These are phyloP conservation scores for Dendrostoma leiphaemia DNA, from an alignment of 2,329 filamentous ascomycete genomes.

Conservation along the genomic window DNA sequence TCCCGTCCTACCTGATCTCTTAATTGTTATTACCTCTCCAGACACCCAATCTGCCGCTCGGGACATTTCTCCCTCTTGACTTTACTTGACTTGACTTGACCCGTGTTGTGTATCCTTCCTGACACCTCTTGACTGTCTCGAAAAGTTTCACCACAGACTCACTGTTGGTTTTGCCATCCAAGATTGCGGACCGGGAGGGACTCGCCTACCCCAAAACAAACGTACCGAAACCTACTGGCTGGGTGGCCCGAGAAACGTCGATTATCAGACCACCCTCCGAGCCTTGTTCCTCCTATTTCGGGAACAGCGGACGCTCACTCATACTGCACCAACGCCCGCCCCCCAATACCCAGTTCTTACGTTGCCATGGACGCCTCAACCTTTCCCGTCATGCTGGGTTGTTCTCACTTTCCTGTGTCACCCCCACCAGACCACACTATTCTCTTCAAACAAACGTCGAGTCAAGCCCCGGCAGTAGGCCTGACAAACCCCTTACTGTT, in stretches of 20 bases:
- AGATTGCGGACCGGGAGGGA: not conserved
- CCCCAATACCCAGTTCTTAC: not conserved
- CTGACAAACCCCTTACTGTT: constrained; percentile 19
- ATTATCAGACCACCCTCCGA: constrained; percentile 18
- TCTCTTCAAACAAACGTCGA: constrained; percentile 25
- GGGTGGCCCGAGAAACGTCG: constrained; percentile 18
- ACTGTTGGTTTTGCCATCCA: not conserved
- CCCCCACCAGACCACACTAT: constrained; percentile 37
- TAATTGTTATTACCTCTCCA: not conserved
- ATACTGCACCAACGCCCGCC: not conserved
- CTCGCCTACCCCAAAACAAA: not conserved
- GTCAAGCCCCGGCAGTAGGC: constrained; percentile 4
- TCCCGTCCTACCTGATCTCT: not conserved
- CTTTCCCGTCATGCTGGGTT: constrained; percentile 15
- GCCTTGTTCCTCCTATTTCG: constrained; percentile 12
- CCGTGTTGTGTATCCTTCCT: not conserved
- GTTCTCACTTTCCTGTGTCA: constrained; percentile 34
- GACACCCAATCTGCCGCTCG: too few species aligned
- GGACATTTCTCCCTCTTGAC: too few species aligned
- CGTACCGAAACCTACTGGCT: constrained; percentile 2
- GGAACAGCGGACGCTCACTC: not conserved
- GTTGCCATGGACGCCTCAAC: constrained; percentile 13
- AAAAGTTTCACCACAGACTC: not conserved
- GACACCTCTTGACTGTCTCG: not conserved
- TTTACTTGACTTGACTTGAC: too few species aligned